These are phyloP conservation scores for Trichosporon sp. DNA, from an alignment of 1,284 basidiomycete genomes.

Conservation along the genomic window DNA sequence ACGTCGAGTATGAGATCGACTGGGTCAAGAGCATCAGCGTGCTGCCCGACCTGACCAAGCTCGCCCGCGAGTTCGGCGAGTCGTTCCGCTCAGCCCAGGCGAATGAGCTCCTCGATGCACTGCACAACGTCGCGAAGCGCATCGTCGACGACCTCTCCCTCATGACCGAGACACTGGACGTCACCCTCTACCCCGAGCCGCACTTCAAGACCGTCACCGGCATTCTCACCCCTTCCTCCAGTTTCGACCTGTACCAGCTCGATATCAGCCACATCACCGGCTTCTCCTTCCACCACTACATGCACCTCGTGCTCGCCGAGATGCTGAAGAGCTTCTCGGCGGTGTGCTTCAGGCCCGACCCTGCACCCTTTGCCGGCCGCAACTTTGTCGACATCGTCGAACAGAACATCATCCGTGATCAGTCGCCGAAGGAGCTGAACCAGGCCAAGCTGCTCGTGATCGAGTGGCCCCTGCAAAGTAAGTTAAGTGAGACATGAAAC, in stretches of 20 bases:
- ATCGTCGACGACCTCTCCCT: slow-evolving; percentile 61
- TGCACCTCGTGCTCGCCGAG: slow-evolving; percentile 89
- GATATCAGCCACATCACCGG: slow-evolving; percentile 57
- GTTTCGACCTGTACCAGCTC: slow-evolving; percentile 58
- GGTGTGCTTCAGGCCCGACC: slow-evolving; percentile 14
- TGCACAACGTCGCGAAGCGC: slow-evolving; percentile 65
- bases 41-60: slow-evolving; percentile 76
- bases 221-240: slow-evolving; percentile 24
- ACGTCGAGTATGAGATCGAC: slow-evolving; percentile 91
- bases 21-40: slow-evolving; percentile 94
- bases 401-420: slow-evolving; percentile 12
- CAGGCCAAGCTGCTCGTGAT: slow-evolving; percentile 56
- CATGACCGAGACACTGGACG: slow-evolving; percentile 55
- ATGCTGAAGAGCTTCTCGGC: slow-evolving; percentile 59
- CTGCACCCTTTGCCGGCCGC: not conserved
- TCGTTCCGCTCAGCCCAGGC: slow-evolving; percentile 57
- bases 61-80: slow-evolving; percentile 82
- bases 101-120: slow-evolving; percentile 62
- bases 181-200: slow-evolving; percentile 60
- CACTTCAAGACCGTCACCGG: slow-evolving; percentile 55
- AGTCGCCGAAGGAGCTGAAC: slow-evolving; percentile 10
- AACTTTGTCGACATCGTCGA: slow-evolving; percentile 22
- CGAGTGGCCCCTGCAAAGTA: slow-evolving; percentile 81
- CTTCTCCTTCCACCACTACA: slow-evolving; percentile 76
- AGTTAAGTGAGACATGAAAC: slow-evolving; percentile 29